Percentiles rank a stretch among this genome's conserved stretches.
phyloP scores from a whole-genome alignment of 108 stramenopile genomes.

The Cyclotella baltica region DNA sequence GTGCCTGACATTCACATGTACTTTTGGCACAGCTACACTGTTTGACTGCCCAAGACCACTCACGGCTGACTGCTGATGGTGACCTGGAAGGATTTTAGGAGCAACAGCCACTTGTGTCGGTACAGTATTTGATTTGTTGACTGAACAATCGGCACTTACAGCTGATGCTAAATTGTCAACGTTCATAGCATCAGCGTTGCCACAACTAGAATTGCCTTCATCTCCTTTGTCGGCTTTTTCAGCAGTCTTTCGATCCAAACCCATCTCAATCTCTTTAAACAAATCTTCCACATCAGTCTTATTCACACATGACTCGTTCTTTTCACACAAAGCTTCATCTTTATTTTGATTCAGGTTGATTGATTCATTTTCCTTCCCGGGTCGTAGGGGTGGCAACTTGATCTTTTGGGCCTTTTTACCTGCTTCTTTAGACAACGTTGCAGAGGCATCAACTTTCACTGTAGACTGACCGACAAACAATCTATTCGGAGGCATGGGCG shows the following conservation, averaged over 20 bases:
- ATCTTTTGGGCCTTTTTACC: slow-evolving; percentile 6
- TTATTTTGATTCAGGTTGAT: background rate
- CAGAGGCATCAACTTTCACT: background rate
- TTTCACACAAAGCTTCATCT: background rate
- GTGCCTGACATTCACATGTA: no score
- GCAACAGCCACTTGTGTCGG: background rate
- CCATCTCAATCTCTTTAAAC: slow-evolving; percentile 49
- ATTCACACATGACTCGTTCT: background rate
- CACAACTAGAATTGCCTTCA: background rate
- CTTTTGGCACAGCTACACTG: no score
- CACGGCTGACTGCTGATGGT: no score
- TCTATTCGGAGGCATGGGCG: background rate
- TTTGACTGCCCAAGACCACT: no score
- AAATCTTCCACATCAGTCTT: slow-evolving; percentile 29
- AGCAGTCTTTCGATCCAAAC: slow-evolving; percentile 25
- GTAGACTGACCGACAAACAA: slow-evolving; percentile 12
- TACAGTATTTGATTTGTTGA: background rate
- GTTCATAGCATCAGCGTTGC: background rate
- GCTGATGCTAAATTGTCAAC: no score
- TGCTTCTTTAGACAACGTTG: background rate
- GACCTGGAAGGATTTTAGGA: background rate
- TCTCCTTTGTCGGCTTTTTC: background rate
- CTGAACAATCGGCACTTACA: background rate
- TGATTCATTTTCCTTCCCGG: no score
- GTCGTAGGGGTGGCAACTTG: slow-evolving; percentile 16